Evolutionary conservation across 2,329 filamentous ascomycete species (phyloP).

Genomic region (Clonostachys solani): DNA sequence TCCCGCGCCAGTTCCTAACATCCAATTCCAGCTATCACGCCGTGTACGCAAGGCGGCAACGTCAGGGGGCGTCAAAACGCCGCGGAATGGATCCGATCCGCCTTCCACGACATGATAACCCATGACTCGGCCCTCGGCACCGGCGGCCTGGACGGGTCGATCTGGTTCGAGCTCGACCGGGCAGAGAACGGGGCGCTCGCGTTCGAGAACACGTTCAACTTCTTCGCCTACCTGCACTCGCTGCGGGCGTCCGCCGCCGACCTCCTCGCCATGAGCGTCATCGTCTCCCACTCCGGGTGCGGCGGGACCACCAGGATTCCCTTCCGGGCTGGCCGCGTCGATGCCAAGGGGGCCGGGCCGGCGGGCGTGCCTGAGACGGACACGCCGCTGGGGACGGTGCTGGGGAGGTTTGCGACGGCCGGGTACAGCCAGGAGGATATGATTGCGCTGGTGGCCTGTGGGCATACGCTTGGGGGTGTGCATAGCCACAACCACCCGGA

Average conservation of each 20-base stretch:
- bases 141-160: constrained; percentile 22
- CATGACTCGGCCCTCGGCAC: constrained; percentile 14
- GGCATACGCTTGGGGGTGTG: constrained; percentile 31
- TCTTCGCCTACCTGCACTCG: constrained; percentile 13
- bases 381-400: constrained; percentile 14
- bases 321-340: constrained; percentile 17
- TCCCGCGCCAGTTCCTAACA: constrained; percentile 2
- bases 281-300: constrained; percentile 18
- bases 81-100: constrained; percentile 23
- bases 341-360: constrained; percentile 17
- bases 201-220: constrained; percentile 22
- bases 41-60: constrained; percentile 12
- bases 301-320: constrained; percentile 23
- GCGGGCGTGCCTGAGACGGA: constrained; percentile 21
- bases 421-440: constrained; percentile 22
- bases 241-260: constrained; percentile 13
- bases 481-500: constrained; percentile 33
- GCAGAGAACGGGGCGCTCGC: constrained; percentile 18
- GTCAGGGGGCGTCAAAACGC: constrained; percentile 14
- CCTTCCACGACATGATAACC: constrained; percentile 22
- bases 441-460: constrained; percentile 25
- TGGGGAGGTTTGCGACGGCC: constrained; percentile 14
- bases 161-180: constrained; percentile 20
- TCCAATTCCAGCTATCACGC: constrained; percentile 2
- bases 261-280: constrained; percentile 13